Base-by-base conservation (phyloP, 129 eudicot species). In the Pulicaria dysenterica region DNA sequence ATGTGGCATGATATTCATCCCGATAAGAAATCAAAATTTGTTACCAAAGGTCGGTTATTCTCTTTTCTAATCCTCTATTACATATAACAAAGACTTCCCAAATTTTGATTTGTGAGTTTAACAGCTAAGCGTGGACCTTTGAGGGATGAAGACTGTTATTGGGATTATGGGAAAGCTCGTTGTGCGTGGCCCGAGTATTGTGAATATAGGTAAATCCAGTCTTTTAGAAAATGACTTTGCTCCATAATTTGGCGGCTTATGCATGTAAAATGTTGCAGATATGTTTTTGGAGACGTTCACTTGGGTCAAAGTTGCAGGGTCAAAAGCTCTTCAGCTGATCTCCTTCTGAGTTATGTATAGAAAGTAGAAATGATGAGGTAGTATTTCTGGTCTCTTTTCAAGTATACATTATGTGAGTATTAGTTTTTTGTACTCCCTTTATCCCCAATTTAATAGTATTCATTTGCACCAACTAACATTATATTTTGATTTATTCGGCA, bases 1-100 rank as follows among this genome's bases (percentile, higher is more conserved):
- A 87, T 89, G 90, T 93, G 98, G 96, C 96, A 93, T 80, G 98
- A 93, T 80, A 89, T 80, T 75, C 98, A 93, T 80, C 96, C 98
- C 0, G 87, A 89, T 74, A 91, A 86, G 77, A 85, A 77, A 74
- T 77, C 88, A 34, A 85, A 92, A 38, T 92, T 92, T 83, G 98
- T 92, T 66, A 89, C 96, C 13, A 92, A 92, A 85, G 96, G 98
- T 89, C 7, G 12, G 36, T 61, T 31, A 65, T 58, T 3, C 24
- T 16, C 42, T 38, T 68, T 58, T 68, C 38, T 67, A 12, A 34
- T 17, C 19, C 14, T 67, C 14, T 77, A 67, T 59, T 57, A 46
- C 19, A 16, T 77, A 59, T 65, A 48, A 5, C 53, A 67, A 40
- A 38, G 43, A 70, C 4, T 50, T 54, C 69, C 9, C 11, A 4